A percentile compares a stretch with the other conserved stretches of the same genome.
Evolutionary conservation across 768 basidiomycete genomes (phyloP).

Genomic region (Hirschioporus abietinus): DNA sequence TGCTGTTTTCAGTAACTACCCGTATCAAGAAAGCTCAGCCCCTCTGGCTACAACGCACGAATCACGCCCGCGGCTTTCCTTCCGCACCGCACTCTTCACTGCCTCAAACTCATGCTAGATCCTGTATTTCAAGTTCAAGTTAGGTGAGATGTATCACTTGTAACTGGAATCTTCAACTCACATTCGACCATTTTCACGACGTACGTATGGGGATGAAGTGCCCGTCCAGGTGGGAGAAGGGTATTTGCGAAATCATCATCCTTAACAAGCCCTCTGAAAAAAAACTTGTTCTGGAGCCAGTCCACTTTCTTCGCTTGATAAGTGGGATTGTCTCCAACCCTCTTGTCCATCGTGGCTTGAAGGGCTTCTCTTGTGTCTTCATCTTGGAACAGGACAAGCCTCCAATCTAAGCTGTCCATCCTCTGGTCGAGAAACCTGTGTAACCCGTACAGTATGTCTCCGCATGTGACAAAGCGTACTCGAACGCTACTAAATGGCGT

Average conservation of each 20-base stretch:
- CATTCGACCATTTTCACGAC: neutral
- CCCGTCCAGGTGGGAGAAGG: neutral
- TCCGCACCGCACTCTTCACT: neutral
- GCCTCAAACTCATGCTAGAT: too few relatives aligned
- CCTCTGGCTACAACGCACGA: neutral
- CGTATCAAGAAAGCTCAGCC: neutral
- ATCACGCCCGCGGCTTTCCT: neutral
- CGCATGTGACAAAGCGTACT: neutral
- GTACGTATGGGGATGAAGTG: neutral
- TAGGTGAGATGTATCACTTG: neutral
- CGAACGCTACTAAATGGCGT: neutral
- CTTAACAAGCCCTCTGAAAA: neutral
- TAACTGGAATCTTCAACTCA: neutral
- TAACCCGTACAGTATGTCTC: neutral
- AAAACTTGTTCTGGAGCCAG: neutral
- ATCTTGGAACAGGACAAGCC: neutral
- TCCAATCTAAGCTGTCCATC: neutral
- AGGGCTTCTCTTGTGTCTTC: neutral
- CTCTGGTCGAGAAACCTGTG: neutral
- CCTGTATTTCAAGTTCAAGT: too few relatives aligned
- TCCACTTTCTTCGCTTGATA: neutral
- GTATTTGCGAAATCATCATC: neutral
- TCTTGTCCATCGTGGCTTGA: neutral
- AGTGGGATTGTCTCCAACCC: neutral
- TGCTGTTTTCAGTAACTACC: neutral